phyloP scores from a whole-genome alignment of 768 basidiomycete species.

The Kwoniella sp. region DNA sequence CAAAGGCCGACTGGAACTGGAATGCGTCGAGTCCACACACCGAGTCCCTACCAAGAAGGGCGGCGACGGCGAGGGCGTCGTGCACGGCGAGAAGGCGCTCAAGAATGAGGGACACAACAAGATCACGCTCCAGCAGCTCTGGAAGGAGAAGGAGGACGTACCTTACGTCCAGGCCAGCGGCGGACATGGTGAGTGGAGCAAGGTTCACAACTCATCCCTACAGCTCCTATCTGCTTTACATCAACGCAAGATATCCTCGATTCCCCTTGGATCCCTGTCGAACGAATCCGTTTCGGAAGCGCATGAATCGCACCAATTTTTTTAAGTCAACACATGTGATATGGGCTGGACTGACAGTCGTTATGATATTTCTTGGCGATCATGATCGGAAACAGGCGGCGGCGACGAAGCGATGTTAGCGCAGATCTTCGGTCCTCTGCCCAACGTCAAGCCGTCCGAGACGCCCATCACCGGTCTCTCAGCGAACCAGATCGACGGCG shows the following conservation, averaged over 20 bases:
- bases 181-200: conserved; percentile 58
- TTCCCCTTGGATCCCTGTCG: too few species aligned
- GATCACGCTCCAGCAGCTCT: conserved; percentile 60
- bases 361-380: too few species aligned
- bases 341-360: too few species aligned
- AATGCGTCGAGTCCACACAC: conserved; percentile 60
- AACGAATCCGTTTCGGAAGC: too few species aligned
- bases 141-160: conserved; percentile 59
- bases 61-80: conserved; percentile 42
- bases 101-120: conserved; percentile 60
- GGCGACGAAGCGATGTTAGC: conserved; percentile 62
- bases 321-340: too few species aligned
- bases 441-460: conserved; percentile 58
- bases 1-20: conserved; percentile 62
- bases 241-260: too few species aligned
- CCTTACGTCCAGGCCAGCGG: conserved; percentile 59
- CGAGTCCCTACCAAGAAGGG: conserved; percentile 34
- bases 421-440: conserved; percentile 61
- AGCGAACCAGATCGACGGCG: conserved; percentile 62
- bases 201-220: too few species aligned
- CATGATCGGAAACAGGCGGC: conserved; percentile 51
- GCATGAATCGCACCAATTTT: too few species aligned
- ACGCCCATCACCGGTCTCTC: conserved; percentile 61
- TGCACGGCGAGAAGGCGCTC: conserved; percentile 53
- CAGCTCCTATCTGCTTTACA: not conserved